Base-by-base conservation (phyloP, 2,329 filamentous ascomycete species). In the Aspergillus sp. region DNA sequence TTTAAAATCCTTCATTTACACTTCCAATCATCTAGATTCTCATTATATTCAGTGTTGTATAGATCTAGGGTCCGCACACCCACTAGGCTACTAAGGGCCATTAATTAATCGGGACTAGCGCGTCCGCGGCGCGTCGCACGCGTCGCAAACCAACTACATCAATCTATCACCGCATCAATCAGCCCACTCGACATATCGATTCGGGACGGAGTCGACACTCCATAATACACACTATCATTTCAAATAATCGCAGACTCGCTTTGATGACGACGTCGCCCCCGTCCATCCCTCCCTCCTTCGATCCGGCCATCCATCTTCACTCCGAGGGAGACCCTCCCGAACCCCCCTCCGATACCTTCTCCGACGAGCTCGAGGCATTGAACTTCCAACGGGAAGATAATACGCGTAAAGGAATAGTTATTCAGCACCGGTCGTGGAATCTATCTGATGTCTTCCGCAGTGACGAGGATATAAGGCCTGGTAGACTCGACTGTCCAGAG, bases 261-360 rank as follows among this genome's bases (percentile, higher is more conserved):
- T 39, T 53, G 61, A 74, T 75, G 74, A 69, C 68, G 64, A 66
- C 68, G 25, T 76, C 74, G 17, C 73, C 75, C 41, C 71, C 74
- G 44, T 64, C 66, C 30, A 70, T 79, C 36, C 77, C 79, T 3
- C 77, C 80, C 3, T 83, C 82, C 5, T 84, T 83, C 59, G 82
- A 84, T 62, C 81, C 82, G 47, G 80, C 81, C 44, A 62, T 83
- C 30, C 72, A 81, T 61, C 73, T 82, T 23, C 77, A 81, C 64
- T 83, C 81, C 56, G 80, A 84, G 70, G 64, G 62, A n/a, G 58
- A 64, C 39, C 59, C 62, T 32, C 54, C 61, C 57, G 60, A 68
- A 30, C 68, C 67, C 15, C 70, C 68, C 15, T 75, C 70, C n/a
- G 69, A 74, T 56, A 70, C 71, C 54, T 75, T 75, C 63, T 71